These are phyloP conservation scores for Zymoseptoria tritici DNA, from an alignment of 2,329 filamentous ascomycete genomes.

Conservation along the genomic window DNA sequence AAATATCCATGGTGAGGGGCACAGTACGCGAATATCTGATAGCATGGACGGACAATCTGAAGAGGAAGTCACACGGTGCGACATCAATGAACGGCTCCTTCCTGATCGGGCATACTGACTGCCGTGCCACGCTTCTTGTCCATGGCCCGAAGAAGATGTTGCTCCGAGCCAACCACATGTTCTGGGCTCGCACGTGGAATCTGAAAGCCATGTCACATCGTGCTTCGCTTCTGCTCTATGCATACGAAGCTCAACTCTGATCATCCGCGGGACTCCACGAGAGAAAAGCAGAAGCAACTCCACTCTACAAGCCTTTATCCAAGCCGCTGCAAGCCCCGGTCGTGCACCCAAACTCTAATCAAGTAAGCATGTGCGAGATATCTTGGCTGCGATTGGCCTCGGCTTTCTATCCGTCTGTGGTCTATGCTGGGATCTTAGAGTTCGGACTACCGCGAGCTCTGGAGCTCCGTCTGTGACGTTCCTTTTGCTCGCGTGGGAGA, in stretches of 20 bases:
- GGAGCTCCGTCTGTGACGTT: not conserved
- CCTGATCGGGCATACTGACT: not conserved
- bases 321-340: not conserved
- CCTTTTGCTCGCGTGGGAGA: not conserved
- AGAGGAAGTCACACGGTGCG: not conserved
- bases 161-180: not conserved
- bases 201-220: not conserved
- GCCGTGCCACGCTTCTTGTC: not conserved
- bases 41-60: not conserved
- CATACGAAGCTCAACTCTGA: not conserved
- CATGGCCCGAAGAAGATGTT: not conserved
- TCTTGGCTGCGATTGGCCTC: not conserved
- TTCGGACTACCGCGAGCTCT: not conserved
- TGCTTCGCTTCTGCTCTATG: not conserved
- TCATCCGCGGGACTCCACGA: not conserved
- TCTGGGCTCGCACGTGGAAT: not conserved
- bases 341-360: not conserved
- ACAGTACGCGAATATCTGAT: not conserved
- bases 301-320: not conserved
- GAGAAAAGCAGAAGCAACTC: not conserved
- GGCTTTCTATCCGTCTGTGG: not conserved
- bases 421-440: not conserved
- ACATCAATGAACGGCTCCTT: not conserved
- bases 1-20: not conserved
- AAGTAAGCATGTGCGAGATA: not conserved